Base-by-base conservation (phyloP, 305 asterid genomes). In the Coffea humblotiana region DNA sequence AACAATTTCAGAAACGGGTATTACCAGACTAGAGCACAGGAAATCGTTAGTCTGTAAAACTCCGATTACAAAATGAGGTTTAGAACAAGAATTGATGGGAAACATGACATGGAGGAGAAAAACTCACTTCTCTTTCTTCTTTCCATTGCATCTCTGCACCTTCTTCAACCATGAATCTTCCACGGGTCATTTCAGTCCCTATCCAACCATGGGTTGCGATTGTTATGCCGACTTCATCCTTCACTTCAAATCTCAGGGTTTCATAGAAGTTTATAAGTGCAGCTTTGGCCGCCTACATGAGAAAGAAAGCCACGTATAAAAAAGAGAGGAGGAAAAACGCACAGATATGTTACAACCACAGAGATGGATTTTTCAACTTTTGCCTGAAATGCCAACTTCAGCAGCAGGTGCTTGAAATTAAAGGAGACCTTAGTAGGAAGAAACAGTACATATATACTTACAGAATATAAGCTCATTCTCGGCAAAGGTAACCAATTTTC, bases 141-240 rank as follows among this genome's bases (percentile, higher is more conserved):
- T 91, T 95, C 97, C 99, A 95, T 75, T 93, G 99, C 99, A 95
- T 95, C 78, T 95, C 97, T 0, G 98, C 94, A n/a, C 97, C 99
- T 85, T 95, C 98, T 82, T 95, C 99, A 82, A 93, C 84, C 97
- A 91, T 85, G 85, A 95, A 87, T 68, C 89, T 92, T 8, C 99
- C 98, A 29, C 90, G 84, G 48, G 87, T 82, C 90, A 91, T 90
- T 78, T 95, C 98, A 0, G 97, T 86, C 70, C 98, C 97, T 7
- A 95, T 88, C 97, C 99, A 95, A 48, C 98, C 97, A 43, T 93
- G 97, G 1, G 98, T 95, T 6, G 99, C 96, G 4, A 95, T 87
- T 0, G 99, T 95, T 74, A 95, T 90, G 75, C 99, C 96, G 13
- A 95, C 92, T 35, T 92, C 96, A 15, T 86, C 84, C 81, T 86